A percentile compares a stretch with the other conserved stretches of the same genome.
Evolutionary conservation across 768 basidiomycete species (phyloP).

Genomic region (Mycena maculata): DNA sequence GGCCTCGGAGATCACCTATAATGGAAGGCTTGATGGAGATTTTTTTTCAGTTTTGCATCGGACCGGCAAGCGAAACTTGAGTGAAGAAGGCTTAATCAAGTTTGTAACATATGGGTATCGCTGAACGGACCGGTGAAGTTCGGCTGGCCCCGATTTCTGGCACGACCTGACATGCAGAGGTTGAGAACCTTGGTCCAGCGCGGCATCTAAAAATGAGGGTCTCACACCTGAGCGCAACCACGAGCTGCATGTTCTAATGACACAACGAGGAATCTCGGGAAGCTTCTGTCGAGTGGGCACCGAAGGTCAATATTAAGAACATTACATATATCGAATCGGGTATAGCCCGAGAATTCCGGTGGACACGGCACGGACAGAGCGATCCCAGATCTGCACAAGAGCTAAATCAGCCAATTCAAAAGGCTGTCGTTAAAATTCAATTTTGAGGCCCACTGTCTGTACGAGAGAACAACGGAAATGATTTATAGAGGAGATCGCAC

Average conservation of each 20-base stretch:
- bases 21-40: slow-evolving; percentile 19
- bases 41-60: slow-evolving; percentile 12
- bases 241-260: slow-evolving; percentile 21
- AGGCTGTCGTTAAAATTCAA: slow-evolving; percentile 32
- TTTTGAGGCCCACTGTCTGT: slow-evolving; percentile 18
- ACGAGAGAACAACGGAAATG: slow-evolving; percentile 36
- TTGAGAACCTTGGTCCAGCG: background rate
- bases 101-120: too few relatives aligned
- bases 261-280: slow-evolving; percentile 30
- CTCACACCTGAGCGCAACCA: slow-evolving; percentile 20
- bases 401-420: slow-evolving; percentile 29
- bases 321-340: slow-evolving; percentile 29
- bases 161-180: background rate
- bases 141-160: slow-evolving; percentile 9
- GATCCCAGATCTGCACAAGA: slow-evolving; percentile 33
- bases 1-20: slow-evolving; percentile 11
- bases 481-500: slow-evolving; percentile 2
- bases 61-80: background rate
- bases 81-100: background rate
- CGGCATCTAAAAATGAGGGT: slow-evolving; percentile 26
- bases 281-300: slow-evolving; percentile 18
- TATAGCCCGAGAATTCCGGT: slow-evolving; percentile 29
- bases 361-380: slow-evolving; percentile 25
- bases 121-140: slow-evolving; percentile 20
- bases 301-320: slow-evolving; percentile 27